A percentile compares a stretch with the other conserved stretches of the same genome.
These are phyloP conservation scores for Astrephomene gubernaculifera DNA, from an alignment of 139 green algal genomes.

Conservation along the genomic window DNA sequence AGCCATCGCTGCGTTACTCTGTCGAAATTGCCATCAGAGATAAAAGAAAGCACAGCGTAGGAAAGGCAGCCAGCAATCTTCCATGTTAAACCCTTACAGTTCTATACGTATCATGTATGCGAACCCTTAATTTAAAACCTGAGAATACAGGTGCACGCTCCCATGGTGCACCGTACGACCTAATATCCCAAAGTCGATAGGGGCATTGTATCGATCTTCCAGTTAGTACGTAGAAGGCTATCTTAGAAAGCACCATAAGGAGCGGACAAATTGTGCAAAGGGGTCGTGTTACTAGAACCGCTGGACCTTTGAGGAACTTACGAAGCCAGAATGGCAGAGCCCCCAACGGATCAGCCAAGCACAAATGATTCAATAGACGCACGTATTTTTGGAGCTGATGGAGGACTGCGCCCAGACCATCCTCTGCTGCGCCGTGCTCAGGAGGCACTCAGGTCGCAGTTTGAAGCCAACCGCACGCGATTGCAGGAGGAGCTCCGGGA, in stretches of 20 bases:
- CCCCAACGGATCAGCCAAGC: background rate
- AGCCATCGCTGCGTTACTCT: too few species aligned
- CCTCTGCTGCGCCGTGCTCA: conserved; percentile 88
- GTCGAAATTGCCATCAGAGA: too few species aligned
- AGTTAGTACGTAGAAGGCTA: too few species aligned
- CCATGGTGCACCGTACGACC: background rate
- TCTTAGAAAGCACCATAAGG: too few species aligned
- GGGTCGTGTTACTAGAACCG: too few species aligned
- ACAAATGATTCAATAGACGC: conserved; percentile 34
- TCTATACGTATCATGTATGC: too few species aligned
- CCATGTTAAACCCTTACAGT: too few species aligned
- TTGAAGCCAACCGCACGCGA: conserved; percentile 67
- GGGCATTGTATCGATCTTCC: background rate
- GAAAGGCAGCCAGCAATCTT: too few species aligned
- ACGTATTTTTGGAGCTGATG: conserved; percentile 41
- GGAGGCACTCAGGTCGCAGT: conserved; percentile 80
- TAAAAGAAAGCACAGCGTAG: too few species aligned
- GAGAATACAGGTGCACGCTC: too few species aligned
- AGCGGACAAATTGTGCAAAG: too few species aligned
- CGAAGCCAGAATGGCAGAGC: conserved; percentile 6
- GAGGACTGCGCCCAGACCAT: conserved; percentile 77
- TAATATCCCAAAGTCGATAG: background rate
- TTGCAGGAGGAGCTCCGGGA: conserved; percentile 83
- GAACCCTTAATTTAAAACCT: too few species aligned
- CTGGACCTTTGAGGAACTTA: conserved; percentile 11